These are phyloP conservation scores for Rhizopus arrhizus DNA, from an alignment of 371 early-diverging fungal species.

Conservation along the genomic window DNA sequence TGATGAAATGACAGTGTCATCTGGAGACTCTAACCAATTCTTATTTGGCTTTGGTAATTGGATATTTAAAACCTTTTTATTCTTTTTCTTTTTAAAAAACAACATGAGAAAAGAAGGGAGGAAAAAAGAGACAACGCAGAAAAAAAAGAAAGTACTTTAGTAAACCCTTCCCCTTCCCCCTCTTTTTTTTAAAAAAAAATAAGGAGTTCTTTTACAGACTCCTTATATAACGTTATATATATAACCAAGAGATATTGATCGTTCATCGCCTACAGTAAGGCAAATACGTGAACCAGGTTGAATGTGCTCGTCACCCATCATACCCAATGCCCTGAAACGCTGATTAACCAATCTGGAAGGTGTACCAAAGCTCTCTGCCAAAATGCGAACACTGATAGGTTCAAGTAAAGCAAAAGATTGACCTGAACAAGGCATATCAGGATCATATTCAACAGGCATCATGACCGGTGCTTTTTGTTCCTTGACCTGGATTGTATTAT, in stretches of 20 bases:
- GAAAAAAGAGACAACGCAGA: not conserved
- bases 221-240: slow-evolving; percentile 13
- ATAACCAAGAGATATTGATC: slow-evolving; percentile 9
- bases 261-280: not conserved
- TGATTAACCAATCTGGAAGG: slow-evolving; percentile 10
- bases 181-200: slow-evolving; percentile 5
- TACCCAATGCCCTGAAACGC: slow-evolving; percentile 21
- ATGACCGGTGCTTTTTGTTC: slow-evolving; percentile 15
- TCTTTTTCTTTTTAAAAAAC: not conserved
- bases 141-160: not conserved
- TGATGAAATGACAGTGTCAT: no score
- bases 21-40: not conserved
- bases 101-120: not conserved
- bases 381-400: slow-evolving; percentile 14
- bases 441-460: slow-evolving; percentile 10
- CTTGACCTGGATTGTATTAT: not conserved
- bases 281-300: slow-evolving; percentile 30
- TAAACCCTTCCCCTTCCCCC: not conserved
- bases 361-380: slow-evolving; percentile 28
- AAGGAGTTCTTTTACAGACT: not conserved
- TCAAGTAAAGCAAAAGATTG: slow-evolving; percentile 24
- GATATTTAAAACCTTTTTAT: not conserved
- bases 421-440: slow-evolving; percentile 22
- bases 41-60: not conserved
- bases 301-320: slow-evolving; percentile 21